A percentile compares a stretch with the other conserved stretches of the same genome.
These are phyloP conservation scores for Solanum habrochaites DNA, from an alignment of 257 asterid species.

Conservation along the genomic window DNA sequence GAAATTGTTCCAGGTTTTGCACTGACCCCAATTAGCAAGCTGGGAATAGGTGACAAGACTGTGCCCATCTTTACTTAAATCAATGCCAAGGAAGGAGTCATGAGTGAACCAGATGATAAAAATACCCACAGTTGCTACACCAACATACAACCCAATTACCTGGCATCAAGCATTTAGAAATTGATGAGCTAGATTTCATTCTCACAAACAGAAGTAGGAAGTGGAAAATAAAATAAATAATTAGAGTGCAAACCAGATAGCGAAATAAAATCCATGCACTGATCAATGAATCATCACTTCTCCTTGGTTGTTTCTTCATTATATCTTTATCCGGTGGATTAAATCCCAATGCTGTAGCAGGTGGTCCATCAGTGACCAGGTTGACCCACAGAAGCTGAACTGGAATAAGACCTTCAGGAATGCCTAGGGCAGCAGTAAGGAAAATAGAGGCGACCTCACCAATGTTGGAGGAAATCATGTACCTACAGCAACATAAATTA, in stretches of 20 bases:
- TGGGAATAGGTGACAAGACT: constrained; percentile 82
- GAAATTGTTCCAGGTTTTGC: constrained; percentile 73
- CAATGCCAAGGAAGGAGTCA: constrained; percentile 85
- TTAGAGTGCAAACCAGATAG: constrained; percentile 42
- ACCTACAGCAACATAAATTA: constrained; percentile 35
- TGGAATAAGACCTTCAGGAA: constrained; percentile 96
- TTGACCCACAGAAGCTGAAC: constrained; percentile 99
- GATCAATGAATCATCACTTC: constrained; percentile 89
- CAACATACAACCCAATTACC: constrained; percentile 91
- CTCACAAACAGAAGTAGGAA: not conserved
- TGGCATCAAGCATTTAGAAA: constrained; percentile 13
- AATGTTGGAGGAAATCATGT: constrained; percentile 96
- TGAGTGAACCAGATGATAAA: constrained; percentile 87
- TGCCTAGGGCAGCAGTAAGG: constrained; percentile 90
- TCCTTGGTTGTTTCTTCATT: constrained; percentile 88
- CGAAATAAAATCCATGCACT: constrained; percentile 93
- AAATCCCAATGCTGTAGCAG: constrained; percentile 98
- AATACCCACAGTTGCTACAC: constrained; percentile 87
- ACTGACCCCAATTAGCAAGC: constrained; percentile 90
- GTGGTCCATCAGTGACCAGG: constrained; percentile 98
- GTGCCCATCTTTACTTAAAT: constrained; percentile 81
- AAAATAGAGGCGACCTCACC: constrained; percentile 96
- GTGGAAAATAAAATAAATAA: not conserved
- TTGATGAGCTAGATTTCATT: not conserved
- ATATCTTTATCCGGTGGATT: constrained; percentile 97